Evolutionary conservation across 2,329 filamentous ascomycete species (phyloP).

Genomic region (Botrytis sinoallii): DNA sequence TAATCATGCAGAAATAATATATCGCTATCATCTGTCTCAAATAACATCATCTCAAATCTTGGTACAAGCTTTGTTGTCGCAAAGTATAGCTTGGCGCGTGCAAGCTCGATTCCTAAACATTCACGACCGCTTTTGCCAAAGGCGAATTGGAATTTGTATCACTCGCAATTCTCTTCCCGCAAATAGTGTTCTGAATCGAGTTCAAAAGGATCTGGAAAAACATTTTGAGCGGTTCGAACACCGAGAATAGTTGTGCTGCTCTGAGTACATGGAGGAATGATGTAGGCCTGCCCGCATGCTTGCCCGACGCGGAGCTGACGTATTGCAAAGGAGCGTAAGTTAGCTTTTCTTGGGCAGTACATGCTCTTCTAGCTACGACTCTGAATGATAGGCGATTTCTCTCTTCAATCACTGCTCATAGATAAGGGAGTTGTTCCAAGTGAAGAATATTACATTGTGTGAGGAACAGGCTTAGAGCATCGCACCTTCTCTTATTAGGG

Average conservation of each 20-base stretch:
- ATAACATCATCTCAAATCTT: constrained; percentile 20
- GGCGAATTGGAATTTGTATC: constrained; percentile 38
- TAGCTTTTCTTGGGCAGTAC: constrained; percentile 26
- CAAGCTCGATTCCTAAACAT: constrained; percentile 40
- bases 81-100: constrained; percentile 23
- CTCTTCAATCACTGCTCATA: constrained; percentile 37
- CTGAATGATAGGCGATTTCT: constrained; percentile 35
- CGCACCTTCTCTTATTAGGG: constrained; percentile 23
- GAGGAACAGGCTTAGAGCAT: constrained; percentile 27
- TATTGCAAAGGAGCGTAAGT: constrained; percentile 12
- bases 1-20: constrained; percentile 17
- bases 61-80: constrained; percentile 10
- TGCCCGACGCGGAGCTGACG: not conserved
- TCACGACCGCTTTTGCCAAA: constrained; percentile 43
- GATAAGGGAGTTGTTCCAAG: constrained; percentile 31
- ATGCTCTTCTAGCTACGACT: constrained; percentile 34
- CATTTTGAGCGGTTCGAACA: constrained; percentile 34
- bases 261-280: constrained; percentile 26
- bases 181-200: constrained; percentile 43
- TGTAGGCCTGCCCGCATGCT: constrained; percentile 17
- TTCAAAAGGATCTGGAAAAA: constrained; percentile 32
- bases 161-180: constrained; percentile 29
- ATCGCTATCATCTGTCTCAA: constrained; percentile 18
- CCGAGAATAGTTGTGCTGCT: constrained; percentile 24
- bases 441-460: constrained; percentile 21